A percentile compares a stretch with the other conserved stretches of the same genome.
Conservation (phyloP, 306 rosid genomes). For the Vigna hirtella region DNA sequence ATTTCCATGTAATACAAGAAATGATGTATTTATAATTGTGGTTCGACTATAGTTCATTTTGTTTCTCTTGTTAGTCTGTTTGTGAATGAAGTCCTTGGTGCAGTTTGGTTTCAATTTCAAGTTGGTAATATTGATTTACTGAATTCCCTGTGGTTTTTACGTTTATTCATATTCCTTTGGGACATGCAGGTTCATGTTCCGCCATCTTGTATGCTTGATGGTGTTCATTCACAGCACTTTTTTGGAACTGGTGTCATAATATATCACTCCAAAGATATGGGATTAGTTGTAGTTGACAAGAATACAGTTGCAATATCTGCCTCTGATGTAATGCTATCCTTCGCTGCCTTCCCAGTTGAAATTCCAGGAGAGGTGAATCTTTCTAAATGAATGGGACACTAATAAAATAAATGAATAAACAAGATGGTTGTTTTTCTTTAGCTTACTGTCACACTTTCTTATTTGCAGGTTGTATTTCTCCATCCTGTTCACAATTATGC, state of each 20-base stretch:
- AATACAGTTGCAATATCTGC: constrained; percentile 91
- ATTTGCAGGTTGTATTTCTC: constrained; percentile 87
- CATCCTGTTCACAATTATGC: constrained; percentile 98
- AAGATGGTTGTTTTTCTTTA: background rate
- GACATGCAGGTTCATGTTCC: constrained; percentile 92
- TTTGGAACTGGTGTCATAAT: constrained; percentile 92
- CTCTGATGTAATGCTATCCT: constrained; percentile 88
- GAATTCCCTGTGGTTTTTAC: constrained; percentile 32
- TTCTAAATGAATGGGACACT: constrained; percentile 29
- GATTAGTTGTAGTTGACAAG: constrained; percentile 89
- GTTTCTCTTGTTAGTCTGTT: no score
- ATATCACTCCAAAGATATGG: constrained; percentile 82
- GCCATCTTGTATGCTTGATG: constrained; percentile 95
- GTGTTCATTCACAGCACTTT: constrained; percentile 94
- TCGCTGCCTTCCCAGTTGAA: constrained; percentile 96
- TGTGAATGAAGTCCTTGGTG: no score
- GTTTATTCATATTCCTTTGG: constrained; percentile 25
- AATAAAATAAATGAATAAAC: constrained; percentile 36
- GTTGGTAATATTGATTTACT: background rate
- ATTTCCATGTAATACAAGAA: no score
- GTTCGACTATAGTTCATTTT: no score
- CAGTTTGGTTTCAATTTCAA: no score
- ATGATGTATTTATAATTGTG: no score
- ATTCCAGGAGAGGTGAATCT: constrained; percentile 91
- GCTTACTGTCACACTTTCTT: constrained; percentile 26